A percentile compares a stretch with the other conserved stretches of the same genome.
Evolutionary conservation across 768 basidiomycete species (phyloP).

Genomic region (Boletus sensibilis): DNA sequence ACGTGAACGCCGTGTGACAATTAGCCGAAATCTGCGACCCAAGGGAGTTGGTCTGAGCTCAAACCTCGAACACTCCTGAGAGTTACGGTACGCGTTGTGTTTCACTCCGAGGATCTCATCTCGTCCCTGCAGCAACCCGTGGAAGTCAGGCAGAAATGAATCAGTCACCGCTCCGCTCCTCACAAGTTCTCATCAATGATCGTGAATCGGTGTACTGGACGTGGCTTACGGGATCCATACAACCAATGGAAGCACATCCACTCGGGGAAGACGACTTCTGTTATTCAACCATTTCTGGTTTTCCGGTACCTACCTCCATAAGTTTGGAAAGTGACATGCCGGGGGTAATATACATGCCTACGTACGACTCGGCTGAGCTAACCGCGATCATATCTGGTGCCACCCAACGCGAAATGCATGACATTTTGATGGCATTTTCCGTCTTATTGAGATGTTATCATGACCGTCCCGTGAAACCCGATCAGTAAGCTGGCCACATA

Average conservation of each 20-base stretch:
- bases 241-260: conserved; percentile 3
- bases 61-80: conserved; percentile 1
- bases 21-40: conserved; percentile 2
- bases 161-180: conserved; percentile 5
- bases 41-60: not conserved
- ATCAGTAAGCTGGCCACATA: not conserved
- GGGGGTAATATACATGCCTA: not conserved
- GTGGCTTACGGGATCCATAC: not conserved
- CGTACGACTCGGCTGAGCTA: not conserved
- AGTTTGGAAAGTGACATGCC: conserved; percentile 3
- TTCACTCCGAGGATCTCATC: conserved; percentile 21
- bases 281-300: not conserved
- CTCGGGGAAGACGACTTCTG: conserved; percentile 1
- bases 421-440: not conserved
- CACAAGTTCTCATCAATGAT: conserved; percentile 7
- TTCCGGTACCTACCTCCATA: not conserved
- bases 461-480: not conserved
- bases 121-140: conserved; percentile 3
- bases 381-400: not conserved
- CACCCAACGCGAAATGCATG: not conserved
- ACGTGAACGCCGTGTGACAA: not conserved
- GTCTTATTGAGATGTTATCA: not conserved
- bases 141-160: conserved; percentile 3
- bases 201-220: conserved; percentile 12
- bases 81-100: conserved; percentile 4